Evolutionary conservation across 495 filamentous ascomycete species (phyloP).

Genomic region (Aspergillus egyptiacus): DNA sequence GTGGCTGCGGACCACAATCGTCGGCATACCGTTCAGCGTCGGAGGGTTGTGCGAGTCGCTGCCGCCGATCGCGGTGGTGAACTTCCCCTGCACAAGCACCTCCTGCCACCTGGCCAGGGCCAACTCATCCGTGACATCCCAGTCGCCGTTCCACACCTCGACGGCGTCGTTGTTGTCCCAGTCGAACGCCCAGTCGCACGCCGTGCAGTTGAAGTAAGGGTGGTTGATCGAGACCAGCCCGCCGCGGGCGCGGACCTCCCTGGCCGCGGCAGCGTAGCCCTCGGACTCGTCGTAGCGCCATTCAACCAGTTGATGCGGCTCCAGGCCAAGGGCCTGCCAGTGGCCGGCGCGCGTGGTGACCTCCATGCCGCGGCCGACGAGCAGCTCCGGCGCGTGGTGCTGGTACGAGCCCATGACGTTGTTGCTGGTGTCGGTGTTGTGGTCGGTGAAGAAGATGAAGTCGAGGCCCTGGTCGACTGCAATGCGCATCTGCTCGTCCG

Average conservation of each 20-base stretch:
- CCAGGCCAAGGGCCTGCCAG: background rate
- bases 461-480: background rate
- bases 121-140: background rate
- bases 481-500: background rate
- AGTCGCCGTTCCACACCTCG: background rate
- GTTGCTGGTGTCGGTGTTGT: background rate
- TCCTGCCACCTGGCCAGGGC: background rate
- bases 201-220: background rate
- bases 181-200: background rate
- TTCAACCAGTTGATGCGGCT: background rate
- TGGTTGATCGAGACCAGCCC: background rate
- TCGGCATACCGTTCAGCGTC: background rate
- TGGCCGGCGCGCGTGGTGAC: background rate
- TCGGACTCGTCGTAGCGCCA: background rate
- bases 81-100: background rate
- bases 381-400: background rate
- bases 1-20: background rate
- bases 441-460: background rate
- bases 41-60: background rate
- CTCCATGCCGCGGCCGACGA: background rate
- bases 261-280: background rate
- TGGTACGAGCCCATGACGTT: background rate
- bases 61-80: background rate
- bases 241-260: background rate
- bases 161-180: background rate